These are phyloP conservation scores for Fusarium compactum DNA, from an alignment of 2,329 filamentous ascomycete species.

Conservation along the genomic window DNA sequence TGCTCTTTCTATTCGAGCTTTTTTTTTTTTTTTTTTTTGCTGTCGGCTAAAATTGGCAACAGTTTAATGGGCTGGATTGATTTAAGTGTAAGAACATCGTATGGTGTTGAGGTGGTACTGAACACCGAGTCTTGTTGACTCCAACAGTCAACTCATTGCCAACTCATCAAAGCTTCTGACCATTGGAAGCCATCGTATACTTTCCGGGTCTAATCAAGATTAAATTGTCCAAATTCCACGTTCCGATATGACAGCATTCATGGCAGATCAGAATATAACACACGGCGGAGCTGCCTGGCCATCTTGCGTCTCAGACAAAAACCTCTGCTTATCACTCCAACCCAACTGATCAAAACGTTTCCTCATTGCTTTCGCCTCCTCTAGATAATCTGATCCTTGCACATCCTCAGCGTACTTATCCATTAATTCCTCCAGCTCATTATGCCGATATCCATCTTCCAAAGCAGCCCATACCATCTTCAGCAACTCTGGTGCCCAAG, in stretches of 20 bases:
- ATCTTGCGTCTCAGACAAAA: not conserved
- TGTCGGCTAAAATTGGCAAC: not conserved
- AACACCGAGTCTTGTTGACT: too few species aligned
- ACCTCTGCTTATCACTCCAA: conserved; percentile 5
- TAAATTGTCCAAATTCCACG: too few species aligned
- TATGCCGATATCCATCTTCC: conserved; percentile 17
- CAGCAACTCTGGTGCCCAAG: conserved; percentile 23
- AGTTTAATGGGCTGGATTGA: not conserved
- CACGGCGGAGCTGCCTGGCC: not conserved
- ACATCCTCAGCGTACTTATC: conserved; percentile 12
- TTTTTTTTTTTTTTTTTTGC: too few species aligned
- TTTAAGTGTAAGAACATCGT: not conserved
- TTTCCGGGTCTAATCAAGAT: too few species aligned
- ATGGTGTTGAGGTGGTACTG: not conserved
- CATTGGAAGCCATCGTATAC: too few species aligned
- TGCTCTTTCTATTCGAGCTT: not conserved
- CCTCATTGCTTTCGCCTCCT: conserved; percentile 10
- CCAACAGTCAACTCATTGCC: not conserved
- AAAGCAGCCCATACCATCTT: conserved; percentile 23
- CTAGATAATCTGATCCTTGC: conserved; percentile 16
- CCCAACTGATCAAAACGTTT: conserved; percentile 5
- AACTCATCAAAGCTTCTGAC: not conserved
- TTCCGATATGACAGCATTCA: too few species aligned
- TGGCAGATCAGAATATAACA: conserved; percentile 7
- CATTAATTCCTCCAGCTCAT: conserved; percentile 19